Base-by-base conservation (phyloP, 768 basidiomycete genomes). In the Kwoniella sp. region DNA sequence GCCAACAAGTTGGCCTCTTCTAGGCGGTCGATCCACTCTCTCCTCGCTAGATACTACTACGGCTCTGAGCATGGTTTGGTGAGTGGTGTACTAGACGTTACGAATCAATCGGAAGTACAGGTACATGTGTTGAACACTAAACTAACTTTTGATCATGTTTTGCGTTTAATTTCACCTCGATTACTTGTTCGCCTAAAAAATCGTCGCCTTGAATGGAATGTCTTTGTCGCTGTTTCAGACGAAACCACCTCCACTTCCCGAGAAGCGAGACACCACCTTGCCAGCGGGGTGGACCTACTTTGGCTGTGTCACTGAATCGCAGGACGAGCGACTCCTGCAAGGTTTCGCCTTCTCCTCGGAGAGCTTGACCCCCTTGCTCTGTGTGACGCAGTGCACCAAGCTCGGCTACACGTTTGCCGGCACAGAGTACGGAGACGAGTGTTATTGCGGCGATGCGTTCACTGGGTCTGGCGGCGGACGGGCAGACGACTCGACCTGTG, bases 401-500 rank as follows among this genome's bases (percentile, higher is more conserved):
- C 63, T 68, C 29, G 78, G 78, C 11, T 81, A 63, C 72, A 58
- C 58, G 2, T 70, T 61, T 48, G 76, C 71, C 26, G 79, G 75
- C 52, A 73, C 70, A 5, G 76, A 81, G 55, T 79, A 70, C 61
- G 68, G 65, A 17, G 73, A 77, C 34, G 79, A 80, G 75, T 82
- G 81, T 61, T 82, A 77, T 63, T 82, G 81, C 58, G 79, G 73
- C 28, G 70, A 77, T 68, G 53, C 22, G n/a, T 73, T 76, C 37
- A 59, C 60, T 22, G 78, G 78, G 1, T 59, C 37, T 41, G 74
- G 77, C 30, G 75, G 77, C 41, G 68, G 68, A 47, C 31, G 58
- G 22, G 65, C 58, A 23, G 58, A 66, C 56, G 75, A 66, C 37
- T 50, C 69, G 5, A 38, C 68, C 25, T 71, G 77, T 67, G 52